These are phyloP conservation scores for Kitagawia praeruptora DNA, from an alignment of 129 eudicot genomes.

Conservation along the genomic window DNA sequence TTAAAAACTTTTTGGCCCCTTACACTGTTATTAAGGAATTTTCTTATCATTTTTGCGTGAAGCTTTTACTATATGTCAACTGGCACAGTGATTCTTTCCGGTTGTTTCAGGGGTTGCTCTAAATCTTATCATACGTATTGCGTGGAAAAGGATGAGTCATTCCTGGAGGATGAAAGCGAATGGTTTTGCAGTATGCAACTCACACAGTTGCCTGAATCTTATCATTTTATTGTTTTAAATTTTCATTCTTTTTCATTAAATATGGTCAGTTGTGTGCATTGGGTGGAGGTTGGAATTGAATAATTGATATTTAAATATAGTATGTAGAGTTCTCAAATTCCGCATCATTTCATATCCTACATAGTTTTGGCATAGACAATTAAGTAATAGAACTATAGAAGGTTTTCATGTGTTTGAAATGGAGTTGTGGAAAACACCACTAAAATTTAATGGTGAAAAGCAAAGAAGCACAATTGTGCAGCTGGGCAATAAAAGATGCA, in stretches of 20 bases:
- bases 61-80: neutral
- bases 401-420: neutral
- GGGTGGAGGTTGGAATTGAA: neutral
- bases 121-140: conserved; percentile 73
- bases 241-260: neutral
- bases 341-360: neutral
- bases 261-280: neutral
- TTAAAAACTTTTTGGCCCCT: neutral
- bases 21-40: neutral
- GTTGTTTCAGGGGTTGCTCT: conserved; percentile 55
- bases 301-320: too few species aligned
- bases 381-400: too few species aligned
- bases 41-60: neutral
- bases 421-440: neutral
- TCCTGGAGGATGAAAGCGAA: conserved; percentile 25
- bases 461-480: neutral
- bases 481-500: neutral
- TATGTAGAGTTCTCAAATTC: neutral
- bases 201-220: neutral
- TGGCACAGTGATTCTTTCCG: neutral
- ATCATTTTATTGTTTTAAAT: neutral
- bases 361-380: neutral
- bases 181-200: conserved; percentile 64
- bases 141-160: conserved; percentile 42
- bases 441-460: too few species aligned